These are phyloP conservation scores for Globisporangium paroecandrum DNA, from an alignment of 352 stramenopile species.

Conservation along the genomic window DNA sequence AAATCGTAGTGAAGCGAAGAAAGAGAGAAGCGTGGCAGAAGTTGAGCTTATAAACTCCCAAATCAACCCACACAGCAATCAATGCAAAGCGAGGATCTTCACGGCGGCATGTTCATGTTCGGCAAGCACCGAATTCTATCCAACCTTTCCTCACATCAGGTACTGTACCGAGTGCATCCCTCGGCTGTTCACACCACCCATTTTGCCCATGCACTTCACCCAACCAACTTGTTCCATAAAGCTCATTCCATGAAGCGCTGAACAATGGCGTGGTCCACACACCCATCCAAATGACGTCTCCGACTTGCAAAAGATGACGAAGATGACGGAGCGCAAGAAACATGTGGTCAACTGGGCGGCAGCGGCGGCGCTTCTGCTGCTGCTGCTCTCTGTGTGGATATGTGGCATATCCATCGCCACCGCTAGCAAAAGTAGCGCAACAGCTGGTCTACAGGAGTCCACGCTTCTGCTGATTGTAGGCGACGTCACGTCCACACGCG, in stretches of 20 bases:
- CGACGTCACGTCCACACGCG: slow-evolving; percentile 37
- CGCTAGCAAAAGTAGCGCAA: background rate
- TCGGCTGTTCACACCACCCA: background rate
- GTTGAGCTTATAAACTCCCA: background rate
- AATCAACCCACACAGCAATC: background rate
- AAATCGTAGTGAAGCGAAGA: background rate
- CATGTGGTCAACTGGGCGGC: background rate
- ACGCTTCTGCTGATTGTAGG: slow-evolving; percentile 48
- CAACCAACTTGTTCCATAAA: background rate
- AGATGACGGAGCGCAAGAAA: background rate
- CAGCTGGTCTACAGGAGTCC: background rate
- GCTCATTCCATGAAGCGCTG: background rate
- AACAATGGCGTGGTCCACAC: background rate
- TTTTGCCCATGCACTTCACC: background rate
- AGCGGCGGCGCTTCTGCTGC: background rate
- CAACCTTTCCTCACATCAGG: background rate
- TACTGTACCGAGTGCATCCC: background rate
- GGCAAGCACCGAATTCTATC: background rate
- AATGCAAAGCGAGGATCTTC: background rate
- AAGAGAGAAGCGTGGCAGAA: background rate
- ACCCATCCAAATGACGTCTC: background rate
- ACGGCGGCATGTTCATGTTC: background rate
- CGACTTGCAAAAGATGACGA: slow-evolving; percentile 5
- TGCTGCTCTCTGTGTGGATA: background rate
- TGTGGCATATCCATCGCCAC: background rate